These are phyloP conservation scores for Amanita rubescens DNA, from an alignment of 768 basidiomycete species.

Conservation along the genomic window DNA sequence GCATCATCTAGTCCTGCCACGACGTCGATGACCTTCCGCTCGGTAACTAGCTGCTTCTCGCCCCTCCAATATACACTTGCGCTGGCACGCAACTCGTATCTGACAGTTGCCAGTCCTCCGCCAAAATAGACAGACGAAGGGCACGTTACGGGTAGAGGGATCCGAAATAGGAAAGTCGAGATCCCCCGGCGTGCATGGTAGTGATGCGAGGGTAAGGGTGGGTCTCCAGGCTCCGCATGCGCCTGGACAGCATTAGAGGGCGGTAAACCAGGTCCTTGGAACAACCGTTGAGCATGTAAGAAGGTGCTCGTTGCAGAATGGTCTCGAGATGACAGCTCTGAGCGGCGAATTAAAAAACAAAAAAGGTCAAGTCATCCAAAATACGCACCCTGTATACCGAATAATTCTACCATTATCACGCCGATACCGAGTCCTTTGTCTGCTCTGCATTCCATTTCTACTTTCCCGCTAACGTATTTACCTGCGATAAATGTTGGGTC, in stretches of 20 bases:
- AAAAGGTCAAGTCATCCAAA: not conserved
- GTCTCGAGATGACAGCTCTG: slow-evolving; percentile 71
- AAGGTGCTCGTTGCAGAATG: slow-evolving; percentile 78
- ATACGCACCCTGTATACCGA: slow-evolving; percentile 58
- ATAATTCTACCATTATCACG: slow-evolving; percentile 70
- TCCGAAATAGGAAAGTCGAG: slow-evolving; percentile 76
- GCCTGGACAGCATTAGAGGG: slow-evolving; percentile 78
- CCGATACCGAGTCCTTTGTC: slow-evolving; percentile 70
- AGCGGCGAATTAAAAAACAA: slow-evolving; percentile 7
- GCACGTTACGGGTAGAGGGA: slow-evolving; percentile 58
- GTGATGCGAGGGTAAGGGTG: slow-evolving; percentile 56
- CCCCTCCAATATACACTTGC: slow-evolving; percentile 72
- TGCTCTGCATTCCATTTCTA: slow-evolving; percentile 74
- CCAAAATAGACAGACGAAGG: slow-evolving; percentile 71
- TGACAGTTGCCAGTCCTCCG: slow-evolving; percentile 55
- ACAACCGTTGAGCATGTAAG: slow-evolving; percentile 59
- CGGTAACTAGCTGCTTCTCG: slow-evolving; percentile 60
- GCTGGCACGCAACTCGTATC: slow-evolving; percentile 68
- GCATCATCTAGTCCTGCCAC: slow-evolving; percentile 46
- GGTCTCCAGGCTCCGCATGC: slow-evolving; percentile 49
- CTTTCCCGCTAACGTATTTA: slow-evolving; percentile 57
- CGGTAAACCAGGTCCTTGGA: slow-evolving; percentile 76
- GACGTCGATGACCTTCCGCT: slow-evolving; percentile 53
- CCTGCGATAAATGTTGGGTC: slow-evolving; percentile 63
- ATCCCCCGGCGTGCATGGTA: slow-evolving; percentile 68